Percentiles rank a stretch among this genome's conserved stretches.
Evolutionary conservation across 345 rosid species (phyloP).

Genomic region (Populus simonii): DNA sequence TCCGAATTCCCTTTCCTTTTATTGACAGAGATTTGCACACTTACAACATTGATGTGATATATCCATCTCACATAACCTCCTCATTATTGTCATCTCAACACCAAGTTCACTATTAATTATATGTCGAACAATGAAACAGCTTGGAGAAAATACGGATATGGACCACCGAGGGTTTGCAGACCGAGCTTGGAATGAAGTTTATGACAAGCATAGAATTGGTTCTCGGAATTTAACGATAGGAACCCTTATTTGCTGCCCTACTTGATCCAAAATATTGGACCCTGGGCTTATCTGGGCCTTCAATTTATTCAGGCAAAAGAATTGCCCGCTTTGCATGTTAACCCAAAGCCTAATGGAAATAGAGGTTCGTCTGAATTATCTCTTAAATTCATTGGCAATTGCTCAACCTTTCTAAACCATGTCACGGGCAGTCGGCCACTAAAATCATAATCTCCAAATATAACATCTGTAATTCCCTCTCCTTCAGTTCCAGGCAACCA

Average conservation of each 20-base stretch:
- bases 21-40: background rate
- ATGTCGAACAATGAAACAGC: background rate
- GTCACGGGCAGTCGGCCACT: constrained; percentile 64
- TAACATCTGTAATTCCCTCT: constrained; percentile 57
- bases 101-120: background rate
- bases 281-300: constrained; percentile 11
- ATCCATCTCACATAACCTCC: background rate
- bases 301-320: constrained; percentile 13
- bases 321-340: constrained; percentile 16
- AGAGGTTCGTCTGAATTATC: constrained; percentile 54
- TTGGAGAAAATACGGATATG: background rate
- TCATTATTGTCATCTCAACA: background rate
- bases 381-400: constrained; percentile 44
- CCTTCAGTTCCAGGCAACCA: constrained; percentile 93
- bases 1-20: background rate
- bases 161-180: background rate
- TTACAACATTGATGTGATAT: background rate
- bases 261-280: background rate
- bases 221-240: background rate
- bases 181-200: background rate
- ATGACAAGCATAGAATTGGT: background rate
- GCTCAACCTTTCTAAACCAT: constrained; percentile 60
- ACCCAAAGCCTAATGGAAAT: constrained; percentile 72
- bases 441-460: constrained; percentile 65
- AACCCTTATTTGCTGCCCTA: background rate